These are phyloP conservation scores for Akanthomyces dipterigenus DNA, from an alignment of 2,329 filamentous ascomycete genomes.

Conservation along the genomic window DNA sequence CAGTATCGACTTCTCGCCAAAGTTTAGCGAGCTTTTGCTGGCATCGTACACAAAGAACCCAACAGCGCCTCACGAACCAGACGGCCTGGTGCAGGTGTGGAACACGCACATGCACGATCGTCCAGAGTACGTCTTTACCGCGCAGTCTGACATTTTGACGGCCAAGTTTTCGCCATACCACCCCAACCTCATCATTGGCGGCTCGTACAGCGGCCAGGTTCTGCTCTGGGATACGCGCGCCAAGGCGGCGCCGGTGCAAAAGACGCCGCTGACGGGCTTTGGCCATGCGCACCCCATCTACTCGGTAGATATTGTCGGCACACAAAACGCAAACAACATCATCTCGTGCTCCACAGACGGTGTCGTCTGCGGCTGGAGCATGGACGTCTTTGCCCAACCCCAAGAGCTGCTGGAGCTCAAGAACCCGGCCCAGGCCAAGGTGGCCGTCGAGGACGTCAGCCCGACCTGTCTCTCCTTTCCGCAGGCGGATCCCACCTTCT, in stretches of 20 bases:
- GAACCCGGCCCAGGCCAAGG: slow-evolving; percentile 74
- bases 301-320: slow-evolving; percentile 89
- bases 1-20: slow-evolving; percentile 89
- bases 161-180: slow-evolving; percentile 99
- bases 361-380: slow-evolving; percentile 93
- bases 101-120: slow-evolving; percentile 91
- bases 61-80: slow-evolving; percentile 85
- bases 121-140: slow-evolving; percentile 94
- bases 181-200: slow-evolving; percentile 90
- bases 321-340: slow-evolving; percentile 98
- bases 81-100: slow-evolving; percentile 93
- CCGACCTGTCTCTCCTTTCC: slow-evolving; percentile 95
- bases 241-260: slow-evolving; percentile 83
- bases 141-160: slow-evolving; percentile 88
- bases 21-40: slow-evolving; percentile 87
- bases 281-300: slow-evolving; percentile 97
- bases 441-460: slow-evolving; percentile 77
- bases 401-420: slow-evolving; percentile 88
- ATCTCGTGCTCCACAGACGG: slow-evolving; percentile 95
- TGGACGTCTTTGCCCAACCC: slow-evolving; percentile 95
- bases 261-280: slow-evolving; percentile 89
- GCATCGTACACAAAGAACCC: slow-evolving; percentile 97
- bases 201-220: slow-evolving; percentile 93
- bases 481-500: slow-evolving; percentile 91
- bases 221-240: slow-evolving; percentile 94